Base-by-base conservation (phyloP, 2,329 filamentous ascomycete species). In the Alternaria arborescens region DNA sequence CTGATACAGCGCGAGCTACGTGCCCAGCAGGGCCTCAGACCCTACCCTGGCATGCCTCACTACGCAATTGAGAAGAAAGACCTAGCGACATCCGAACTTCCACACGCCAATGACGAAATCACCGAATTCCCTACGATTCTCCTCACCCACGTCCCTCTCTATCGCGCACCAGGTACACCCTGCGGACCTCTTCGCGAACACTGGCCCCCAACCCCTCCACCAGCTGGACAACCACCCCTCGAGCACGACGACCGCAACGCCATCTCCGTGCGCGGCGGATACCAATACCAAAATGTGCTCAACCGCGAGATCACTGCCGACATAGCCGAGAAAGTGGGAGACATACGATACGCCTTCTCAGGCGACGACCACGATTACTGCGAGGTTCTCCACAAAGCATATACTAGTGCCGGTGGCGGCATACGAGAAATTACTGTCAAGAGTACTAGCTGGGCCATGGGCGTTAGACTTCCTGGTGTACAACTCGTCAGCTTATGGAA, bases 291-390 rank as follows among this genome's bases (percentile, higher is more conserved):
- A 77, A 99, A 97, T 71, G 94, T 97, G 3, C 86, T 99, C 26
- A 91, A 86, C 52, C 87, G 90, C 51, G 84, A 87, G 2, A 88
- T 97, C 67, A 95, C 94, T 0, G 84, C 88, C 46, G 88, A 89
- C 52, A 82, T 99, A 38, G 82, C 97, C 42, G 85, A 89, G 61
- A 91, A 89, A 65, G 84, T 97, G 34, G 93, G 93, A 34, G 92
- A 95, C 63, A 87, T 98, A 12, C 85, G 88, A 3, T 91, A 95
- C 66, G 91, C 94, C 43, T 99, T 98, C 75, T 97, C 93, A 0
- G 95, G 95, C 11, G 95, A 99, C 71, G 95, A 99, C 74, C 95
- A 99, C 81, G 95, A 99, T 81, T 97, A 98, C 81, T 99, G 95
- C 80, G 94, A 97, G 72, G 82, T 98, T 7, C 85, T 89, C 0